phyloP scores from a whole-genome alignment of 1,284 basidiomycete species.

The Ceratobasidium sp. region DNA sequence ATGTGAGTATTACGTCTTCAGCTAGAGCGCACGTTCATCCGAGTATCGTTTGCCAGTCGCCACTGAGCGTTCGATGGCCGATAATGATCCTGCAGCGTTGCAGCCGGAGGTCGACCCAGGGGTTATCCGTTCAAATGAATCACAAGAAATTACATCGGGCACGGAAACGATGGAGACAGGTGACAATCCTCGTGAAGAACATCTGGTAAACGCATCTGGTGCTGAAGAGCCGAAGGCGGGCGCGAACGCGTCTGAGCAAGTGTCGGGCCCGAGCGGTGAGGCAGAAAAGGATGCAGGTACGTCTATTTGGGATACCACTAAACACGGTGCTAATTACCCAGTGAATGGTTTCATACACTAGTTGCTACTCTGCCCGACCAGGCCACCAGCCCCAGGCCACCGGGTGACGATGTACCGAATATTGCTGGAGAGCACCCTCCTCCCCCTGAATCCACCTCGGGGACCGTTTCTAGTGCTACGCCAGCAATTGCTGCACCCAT shows the following conservation, averaged over 20 bases:
- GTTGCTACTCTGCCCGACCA: slow-evolving; percentile 13
- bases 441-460: slow-evolving; percentile 23
- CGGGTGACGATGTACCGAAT: slow-evolving; percentile 2
- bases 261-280: slow-evolving; percentile 11
- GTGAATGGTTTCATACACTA: not conserved
- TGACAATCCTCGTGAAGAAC: not conserved
- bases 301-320: not conserved
- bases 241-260: slow-evolving; percentile 2
- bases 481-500: slow-evolving; percentile 50
- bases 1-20: slow-evolving; percentile 9
- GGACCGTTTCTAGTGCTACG: not conserved
- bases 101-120: slow-evolving; percentile 17
- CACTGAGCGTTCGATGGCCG: slow-evolving; percentile 40
- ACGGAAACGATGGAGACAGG: not conserved
- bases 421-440: slow-evolving; percentile 5
- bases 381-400: slow-evolving; percentile 1
- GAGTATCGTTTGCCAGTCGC: not conserved
- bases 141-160: not conserved
- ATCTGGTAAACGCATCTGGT: not conserved
- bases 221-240: slow-evolving; percentile 10
- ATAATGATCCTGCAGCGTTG: slow-evolving; percentile 30
- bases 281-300: slow-evolving; percentile 1
- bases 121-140: slow-evolving; percentile 1
- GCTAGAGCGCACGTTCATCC: not conserved
- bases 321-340: not conserved